A percentile compares a stretch with the other conserved stretches of the same genome.
These are phyloP conservation scores for Chaetothyriales sp. DNA, from an alignment of 2,329 filamentous ascomycete species.

Conservation along the genomic window DNA sequence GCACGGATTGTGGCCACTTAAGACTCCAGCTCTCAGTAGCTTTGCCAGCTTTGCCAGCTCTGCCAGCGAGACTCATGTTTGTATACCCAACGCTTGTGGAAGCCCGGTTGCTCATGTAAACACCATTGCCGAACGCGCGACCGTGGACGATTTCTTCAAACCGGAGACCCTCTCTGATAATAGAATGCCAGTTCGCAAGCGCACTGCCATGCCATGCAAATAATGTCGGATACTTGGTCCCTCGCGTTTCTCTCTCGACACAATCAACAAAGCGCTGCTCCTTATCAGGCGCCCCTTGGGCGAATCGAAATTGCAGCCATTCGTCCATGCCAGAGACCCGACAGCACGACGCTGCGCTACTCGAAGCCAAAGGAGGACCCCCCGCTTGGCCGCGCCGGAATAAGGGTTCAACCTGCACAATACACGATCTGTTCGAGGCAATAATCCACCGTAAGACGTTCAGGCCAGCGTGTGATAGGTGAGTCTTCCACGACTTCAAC, in stretches of 20 bases:
- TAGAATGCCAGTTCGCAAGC: conserved; percentile 73
- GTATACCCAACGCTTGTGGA: conserved; percentile 42
- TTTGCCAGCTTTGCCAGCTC: background rate
- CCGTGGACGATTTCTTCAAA: conserved; percentile 50
- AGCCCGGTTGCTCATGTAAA: conserved; percentile 58
- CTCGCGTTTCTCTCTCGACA: conserved; percentile 33
- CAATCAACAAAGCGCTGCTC: conserved; percentile 58
- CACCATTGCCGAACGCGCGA: conserved; percentile 59
- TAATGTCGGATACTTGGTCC: conserved; percentile 47
- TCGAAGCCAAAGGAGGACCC: conserved; percentile 11
- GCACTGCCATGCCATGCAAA: conserved; percentile 78
- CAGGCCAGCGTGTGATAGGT: conserved; percentile 50
- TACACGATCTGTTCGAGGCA: conserved; percentile 75
- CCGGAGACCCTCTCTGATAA: conserved; percentile 67
- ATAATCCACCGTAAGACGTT: conserved; percentile 73
- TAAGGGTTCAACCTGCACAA: conserved; percentile 52
- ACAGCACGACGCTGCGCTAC: conserved; percentile 3
- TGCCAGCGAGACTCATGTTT: background rate
- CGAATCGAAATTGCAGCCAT: conserved; percentile 73
- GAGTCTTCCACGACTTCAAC: conserved; percentile 40
- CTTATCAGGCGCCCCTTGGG: conserved; percentile 77
- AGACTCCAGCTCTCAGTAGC: conserved; percentile 8
- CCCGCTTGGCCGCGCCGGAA: background rate
- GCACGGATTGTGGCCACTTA: conserved; percentile 50
- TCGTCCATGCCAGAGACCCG: conserved; percentile 47